A percentile compares a stretch with the other conserved stretches of the same genome.
Conservation (phyloP, 495 filamentous ascomycete genomes). For the Trichoderma parareesei region DNA sequence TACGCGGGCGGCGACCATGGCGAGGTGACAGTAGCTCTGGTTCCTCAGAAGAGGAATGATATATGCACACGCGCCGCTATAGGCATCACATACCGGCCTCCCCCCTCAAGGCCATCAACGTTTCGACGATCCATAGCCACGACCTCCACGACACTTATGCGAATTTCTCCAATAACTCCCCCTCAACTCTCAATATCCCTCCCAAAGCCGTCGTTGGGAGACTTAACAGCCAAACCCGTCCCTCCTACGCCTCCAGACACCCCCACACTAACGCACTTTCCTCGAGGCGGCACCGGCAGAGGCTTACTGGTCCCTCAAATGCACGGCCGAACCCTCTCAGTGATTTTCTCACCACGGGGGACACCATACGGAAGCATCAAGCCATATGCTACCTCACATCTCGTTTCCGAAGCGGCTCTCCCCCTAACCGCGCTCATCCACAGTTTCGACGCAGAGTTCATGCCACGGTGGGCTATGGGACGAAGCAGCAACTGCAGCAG, state of each 20-base stretch:
- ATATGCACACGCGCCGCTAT: conserved; percentile 56
- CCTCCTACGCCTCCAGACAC: conserved; percentile 31
- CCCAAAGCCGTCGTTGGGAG: conserved; percentile 34
- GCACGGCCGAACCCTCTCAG: conserved; percentile 32
- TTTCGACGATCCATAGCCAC: conserved; percentile 15
- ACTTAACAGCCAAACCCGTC: conserved; percentile 28
- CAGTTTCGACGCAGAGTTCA: conserved; percentile 49
- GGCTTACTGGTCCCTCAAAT: conserved; percentile 10
- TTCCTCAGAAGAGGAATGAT: conserved; percentile 53
- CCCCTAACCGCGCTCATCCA: conserved; percentile 58
- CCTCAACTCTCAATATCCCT: conserved; percentile 12
- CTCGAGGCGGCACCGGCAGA: not conserved
- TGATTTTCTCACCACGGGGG: conserved; percentile 57
- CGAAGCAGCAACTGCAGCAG: not conserved
- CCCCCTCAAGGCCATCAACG: conserved; percentile 16
- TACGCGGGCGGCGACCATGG: conserved; percentile 41
- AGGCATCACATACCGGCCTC: conserved; percentile 61
- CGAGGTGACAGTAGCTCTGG: conserved; percentile 57
- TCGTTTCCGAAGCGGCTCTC: conserved; percentile 47
- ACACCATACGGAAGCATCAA: conserved; percentile 38
- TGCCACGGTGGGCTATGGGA: conserved; percentile 48
- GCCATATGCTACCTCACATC: conserved; percentile 48
- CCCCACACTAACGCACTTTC: conserved; percentile 13
- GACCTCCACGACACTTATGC: conserved; percentile 27
- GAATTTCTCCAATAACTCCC: conserved; percentile 13